Percentiles rank a stretch among this genome's conserved stretches.
phyloP scores from a whole-genome alignment of 352 stramenopile genomes.

The Pythium pyrilobum region DNA sequence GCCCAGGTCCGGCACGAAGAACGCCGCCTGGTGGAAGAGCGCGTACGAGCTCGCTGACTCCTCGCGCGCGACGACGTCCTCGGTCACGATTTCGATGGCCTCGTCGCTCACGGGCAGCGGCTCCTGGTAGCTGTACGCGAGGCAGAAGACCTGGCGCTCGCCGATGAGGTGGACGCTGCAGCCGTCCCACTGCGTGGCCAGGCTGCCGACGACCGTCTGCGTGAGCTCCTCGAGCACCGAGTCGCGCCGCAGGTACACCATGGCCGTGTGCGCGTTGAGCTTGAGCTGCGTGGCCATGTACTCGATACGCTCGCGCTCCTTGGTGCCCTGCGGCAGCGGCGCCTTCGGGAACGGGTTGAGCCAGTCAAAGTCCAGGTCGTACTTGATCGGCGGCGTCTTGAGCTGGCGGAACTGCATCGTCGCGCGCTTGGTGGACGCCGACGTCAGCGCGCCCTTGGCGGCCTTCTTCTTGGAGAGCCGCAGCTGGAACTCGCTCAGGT shows the following conservation, averaged over 20 bases:
- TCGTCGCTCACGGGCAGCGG: constrained; percentile 30
- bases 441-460: neutral
- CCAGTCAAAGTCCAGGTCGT: constrained; percentile 77
- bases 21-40: constrained; percentile 51
- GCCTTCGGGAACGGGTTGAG: constrained; percentile 77
- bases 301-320: constrained; percentile 39
- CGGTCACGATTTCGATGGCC: constrained; percentile 36
- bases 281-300: constrained; percentile 55
- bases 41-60: constrained; percentile 69
- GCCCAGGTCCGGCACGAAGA: constrained; percentile 63
- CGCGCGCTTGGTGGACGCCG: constrained; percentile 12
- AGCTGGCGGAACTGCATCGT: constrained; percentile 45
- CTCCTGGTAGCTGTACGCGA: constrained; percentile 35
- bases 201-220: constrained; percentile 34
- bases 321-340: constrained; percentile 22
- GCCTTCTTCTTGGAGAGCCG: constrained; percentile 20
- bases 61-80: constrained; percentile 52
- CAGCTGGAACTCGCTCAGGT: constrained; percentile 17
- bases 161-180: constrained; percentile 66
- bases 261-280: constrained; percentile 41
- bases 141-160: constrained; percentile 56
- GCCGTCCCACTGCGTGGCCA: constrained; percentile 60
- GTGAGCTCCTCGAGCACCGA: constrained; percentile 41
- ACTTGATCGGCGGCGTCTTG: constrained; percentile 48
- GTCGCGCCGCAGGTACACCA: constrained; percentile 61